Base-by-base conservation (phyloP, 805 yeast species). In the Metschnikowia reukaufii region DNA sequence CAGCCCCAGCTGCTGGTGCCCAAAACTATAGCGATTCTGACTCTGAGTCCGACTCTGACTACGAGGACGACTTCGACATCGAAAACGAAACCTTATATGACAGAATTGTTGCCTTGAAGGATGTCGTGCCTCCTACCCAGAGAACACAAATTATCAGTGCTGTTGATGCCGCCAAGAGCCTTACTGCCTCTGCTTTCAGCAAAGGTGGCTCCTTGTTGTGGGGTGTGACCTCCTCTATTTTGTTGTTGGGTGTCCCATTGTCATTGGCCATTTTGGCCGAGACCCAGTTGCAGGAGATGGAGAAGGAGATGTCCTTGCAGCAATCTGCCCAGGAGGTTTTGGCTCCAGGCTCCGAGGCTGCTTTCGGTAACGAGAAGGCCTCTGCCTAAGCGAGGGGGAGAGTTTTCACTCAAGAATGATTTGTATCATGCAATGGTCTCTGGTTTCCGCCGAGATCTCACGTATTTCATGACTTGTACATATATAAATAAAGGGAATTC, bases 251-350 rank as follows among this genome's bases (percentile, higher is more conserved):
- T 65, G 96, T 90, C 39, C 99, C 99, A 54, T 78, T 88, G 59
- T 84, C 96, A 7, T 76, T 94, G 60, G 85, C 96, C 44, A 87
- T 94, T 59, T 77, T 94, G 60, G 83, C 90, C 50, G 97, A 92
- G 74, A 95, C 90, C 65, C 97, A 92, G 74, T 79, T 91, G 66
- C 82, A 84, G 64, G 97, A 91, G 73, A 79, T 88, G 84, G 97
- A 91, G 76, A 89, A 87, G 74, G 94, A 90, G 65, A 83, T 89
- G 78, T 82, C 85, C 48, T 72, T 86, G 62, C 92, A 86, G 67
- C 86, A 84, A 66, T 84, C 85, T 51, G 85, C 90, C 20, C 84
- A 81, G 61, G 90, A 83, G 49, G 79, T 86, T 38, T 71, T 86
- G 60, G 86, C 89, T 36, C 83, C 86, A 51, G 86, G 87, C 52